Percentiles rank a stretch among this genome's conserved stretches.
phyloP scores from a whole-genome alignment of 2,329 filamentous ascomycete species.

The Gyromitra esculenta region DNA sequence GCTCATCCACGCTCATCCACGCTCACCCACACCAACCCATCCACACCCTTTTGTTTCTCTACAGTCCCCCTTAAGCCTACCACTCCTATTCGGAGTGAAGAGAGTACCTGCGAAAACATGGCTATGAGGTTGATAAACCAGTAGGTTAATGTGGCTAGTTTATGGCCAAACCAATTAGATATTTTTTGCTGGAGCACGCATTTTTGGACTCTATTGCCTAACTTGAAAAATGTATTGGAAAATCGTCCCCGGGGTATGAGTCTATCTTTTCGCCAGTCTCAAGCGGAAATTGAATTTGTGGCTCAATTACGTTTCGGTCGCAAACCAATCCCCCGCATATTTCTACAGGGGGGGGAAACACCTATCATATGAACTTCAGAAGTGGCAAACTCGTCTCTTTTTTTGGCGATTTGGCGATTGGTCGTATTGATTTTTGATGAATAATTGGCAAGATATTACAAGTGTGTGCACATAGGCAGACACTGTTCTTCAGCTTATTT shows the following conservation, averaged over 20 bases:
- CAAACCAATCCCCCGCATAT: conserved; percentile 3
- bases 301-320: conserved; percentile 18
- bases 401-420: background rate
- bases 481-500: conserved; percentile 7
- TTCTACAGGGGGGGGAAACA: conserved; percentile 1
- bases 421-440: conserved; percentile 8
- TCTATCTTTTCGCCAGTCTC: background rate
- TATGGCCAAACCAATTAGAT: background rate
- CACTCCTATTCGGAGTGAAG: background rate
- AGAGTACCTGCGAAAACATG: background rate
- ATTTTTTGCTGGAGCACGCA: background rate
- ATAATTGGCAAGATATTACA: conserved; percentile 5
- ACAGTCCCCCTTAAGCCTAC: background rate
- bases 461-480: conserved; percentile 15
- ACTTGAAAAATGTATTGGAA: background rate
- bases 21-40: conserved; percentile 7
- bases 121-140: background rate
- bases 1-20: conserved; percentile 18
- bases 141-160: background rate
- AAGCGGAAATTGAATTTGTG: conserved; percentile 8
- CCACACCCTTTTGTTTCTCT: conserved; percentile 1
- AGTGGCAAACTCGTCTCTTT: background rate
- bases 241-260: background rate
- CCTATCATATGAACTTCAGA: background rate
- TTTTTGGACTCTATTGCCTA: background rate